Evolutionary conservation across 2,329 filamentous ascomycete genomes (phyloP).

Genomic region (Thelonectria blattea): DNA sequence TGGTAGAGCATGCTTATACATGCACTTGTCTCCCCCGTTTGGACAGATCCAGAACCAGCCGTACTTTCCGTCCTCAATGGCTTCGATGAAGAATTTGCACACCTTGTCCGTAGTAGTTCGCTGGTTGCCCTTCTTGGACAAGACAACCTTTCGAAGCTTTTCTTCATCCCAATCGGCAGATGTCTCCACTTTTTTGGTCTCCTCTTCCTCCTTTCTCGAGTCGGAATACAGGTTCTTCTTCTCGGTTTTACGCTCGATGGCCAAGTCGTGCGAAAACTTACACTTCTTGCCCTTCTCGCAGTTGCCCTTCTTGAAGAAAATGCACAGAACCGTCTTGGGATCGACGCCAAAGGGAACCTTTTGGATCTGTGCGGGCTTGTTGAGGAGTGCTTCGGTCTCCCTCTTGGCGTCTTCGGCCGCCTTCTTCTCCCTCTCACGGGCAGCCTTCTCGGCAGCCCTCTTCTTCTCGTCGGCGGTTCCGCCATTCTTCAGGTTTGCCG

Average conservation of each 20-base stretch:
- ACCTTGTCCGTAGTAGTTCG: slow-evolving; percentile 96
- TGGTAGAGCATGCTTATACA: slow-evolving; percentile 95
- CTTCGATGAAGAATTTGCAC: slow-evolving; percentile 97
- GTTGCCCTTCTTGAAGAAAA: slow-evolving; percentile 96
- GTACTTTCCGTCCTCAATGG: slow-evolving; percentile 98
- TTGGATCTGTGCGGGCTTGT: slow-evolving; percentile 93
- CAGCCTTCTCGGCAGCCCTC: slow-evolving; percentile 70
- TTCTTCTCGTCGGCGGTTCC: slow-evolving; percentile 88
- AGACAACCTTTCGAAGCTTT: slow-evolving; percentile 86
- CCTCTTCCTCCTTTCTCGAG: slow-evolving; percentile 70
- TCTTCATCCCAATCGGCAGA: slow-evolving; percentile 98
- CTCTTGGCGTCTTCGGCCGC: slow-evolving; percentile 84
- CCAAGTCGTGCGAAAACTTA: slow-evolving; percentile 94
- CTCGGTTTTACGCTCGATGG: slow-evolving; percentile 87
- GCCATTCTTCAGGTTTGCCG: slow-evolving; percentile 73
- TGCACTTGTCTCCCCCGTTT: slow-evolving; percentile 96
- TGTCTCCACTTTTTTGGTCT: slow-evolving; percentile 86
- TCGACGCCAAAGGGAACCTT: slow-evolving; percentile 98
- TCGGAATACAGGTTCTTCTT: slow-evolving; percentile 95
- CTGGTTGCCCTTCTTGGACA: slow-evolving; percentile 97
- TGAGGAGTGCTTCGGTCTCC: slow-evolving; percentile 81
- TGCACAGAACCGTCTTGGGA: slow-evolving; percentile 94
- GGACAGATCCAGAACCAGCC: slow-evolving; percentile 99
- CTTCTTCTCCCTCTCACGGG: slow-evolving; percentile 84
- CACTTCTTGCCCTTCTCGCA: slow-evolving; percentile 98